Conservation (phyloP, 306 rosid genomes). For the Quercus ilex region DNA sequence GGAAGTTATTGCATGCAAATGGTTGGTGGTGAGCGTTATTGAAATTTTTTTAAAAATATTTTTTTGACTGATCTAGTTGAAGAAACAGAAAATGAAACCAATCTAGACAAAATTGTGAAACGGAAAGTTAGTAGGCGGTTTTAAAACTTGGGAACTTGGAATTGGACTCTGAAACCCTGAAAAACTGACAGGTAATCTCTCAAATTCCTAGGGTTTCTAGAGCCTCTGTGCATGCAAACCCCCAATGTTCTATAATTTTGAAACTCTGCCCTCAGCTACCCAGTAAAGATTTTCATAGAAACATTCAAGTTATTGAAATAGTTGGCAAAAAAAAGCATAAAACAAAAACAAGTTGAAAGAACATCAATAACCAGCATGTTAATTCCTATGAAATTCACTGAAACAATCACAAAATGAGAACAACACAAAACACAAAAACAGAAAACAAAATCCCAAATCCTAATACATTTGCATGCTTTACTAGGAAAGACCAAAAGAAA, state of each 20-base stretch:
- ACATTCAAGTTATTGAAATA: neutral
- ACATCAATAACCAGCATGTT: neutral
- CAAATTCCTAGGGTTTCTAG: neutral
- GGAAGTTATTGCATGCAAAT: neutral
- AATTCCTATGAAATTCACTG: neutral
- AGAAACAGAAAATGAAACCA: neutral
- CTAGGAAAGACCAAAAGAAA: neutral
- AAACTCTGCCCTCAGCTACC: neutral
- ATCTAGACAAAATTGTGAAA: neutral
- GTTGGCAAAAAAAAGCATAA: neutral
- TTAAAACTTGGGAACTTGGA: neutral
- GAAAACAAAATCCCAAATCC: neutral
- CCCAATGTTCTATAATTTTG: neutral
- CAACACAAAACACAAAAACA: neutral
- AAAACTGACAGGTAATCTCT: neutral
- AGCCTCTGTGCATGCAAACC: conserved; percentile 11
- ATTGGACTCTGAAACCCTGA: neutral
- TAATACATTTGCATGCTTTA: conserved; percentile 1
- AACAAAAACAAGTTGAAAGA: neutral
- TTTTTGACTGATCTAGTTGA: no score
- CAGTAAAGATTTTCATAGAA: neutral
- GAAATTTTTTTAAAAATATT: neutral
- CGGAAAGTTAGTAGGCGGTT: neutral
- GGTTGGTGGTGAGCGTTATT: neutral
- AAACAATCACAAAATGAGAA: neutral